Percentiles rank a stretch among this genome's conserved stretches.
phyloP scores from a whole-genome alignment of 371 early-diverging fungal species.

The Rhizopus delemar region DNA sequence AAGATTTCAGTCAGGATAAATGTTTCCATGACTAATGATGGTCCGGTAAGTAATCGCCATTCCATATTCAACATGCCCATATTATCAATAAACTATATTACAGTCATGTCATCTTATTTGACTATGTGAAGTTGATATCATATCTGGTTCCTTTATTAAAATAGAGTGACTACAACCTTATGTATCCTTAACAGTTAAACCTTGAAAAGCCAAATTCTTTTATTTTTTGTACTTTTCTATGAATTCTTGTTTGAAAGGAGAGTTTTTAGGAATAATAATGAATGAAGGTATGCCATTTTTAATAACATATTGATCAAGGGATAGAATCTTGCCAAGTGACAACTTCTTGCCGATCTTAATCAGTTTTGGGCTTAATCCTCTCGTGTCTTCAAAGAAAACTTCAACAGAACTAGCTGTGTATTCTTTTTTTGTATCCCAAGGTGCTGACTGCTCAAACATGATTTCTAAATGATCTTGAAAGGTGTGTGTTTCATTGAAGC shows the following conservation, averaged over 20 bases:
- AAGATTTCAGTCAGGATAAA: too few species aligned
- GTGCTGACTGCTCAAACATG: constrained; percentile 81
- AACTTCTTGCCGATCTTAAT: constrained; percentile 71
- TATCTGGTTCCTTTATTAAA: too few species aligned
- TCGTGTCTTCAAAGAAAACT: constrained; percentile 76
- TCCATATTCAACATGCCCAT: too few species aligned
- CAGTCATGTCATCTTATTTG: too few species aligned
- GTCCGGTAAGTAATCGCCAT: too few species aligned
- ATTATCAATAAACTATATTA: too few species aligned
- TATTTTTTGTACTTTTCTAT: constrained; percentile 59
- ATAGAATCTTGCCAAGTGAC: constrained; percentile 55
- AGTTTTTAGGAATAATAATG: constrained; percentile 65
- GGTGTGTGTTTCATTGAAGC: constrained; percentile 80
- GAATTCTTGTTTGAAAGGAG: constrained; percentile 63
- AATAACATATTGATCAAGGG: constrained; percentile 60
- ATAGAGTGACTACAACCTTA: too few species aligned
- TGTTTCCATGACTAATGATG: too few species aligned
- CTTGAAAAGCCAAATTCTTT: constrained; percentile 5
- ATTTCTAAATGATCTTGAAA: constrained; percentile 82
- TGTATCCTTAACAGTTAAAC: too few species aligned
- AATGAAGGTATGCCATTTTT: constrained; percentile 72
- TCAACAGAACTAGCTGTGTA: constrained; percentile 76
- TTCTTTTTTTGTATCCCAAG: constrained; percentile 76
- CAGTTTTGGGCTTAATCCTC: constrained; percentile 54
- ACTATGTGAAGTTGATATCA: too few species aligned